Base-by-base conservation (phyloP, 345 rosid genomes). In the Populus nigra region DNA sequence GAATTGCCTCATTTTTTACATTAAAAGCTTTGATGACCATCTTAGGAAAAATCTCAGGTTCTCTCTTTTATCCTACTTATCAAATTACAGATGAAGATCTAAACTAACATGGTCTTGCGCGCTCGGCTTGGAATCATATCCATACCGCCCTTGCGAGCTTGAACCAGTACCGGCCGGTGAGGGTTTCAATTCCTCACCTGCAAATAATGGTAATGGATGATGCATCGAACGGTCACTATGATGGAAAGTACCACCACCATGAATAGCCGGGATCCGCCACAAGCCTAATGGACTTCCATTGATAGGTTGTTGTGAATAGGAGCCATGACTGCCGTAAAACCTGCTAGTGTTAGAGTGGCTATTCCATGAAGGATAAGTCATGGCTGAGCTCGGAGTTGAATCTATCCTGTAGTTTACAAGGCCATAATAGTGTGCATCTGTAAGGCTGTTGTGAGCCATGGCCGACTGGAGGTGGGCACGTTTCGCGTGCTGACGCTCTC, bases 401-500 rank as follows among this genome's bases (percentile, higher is more conserved):
- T 77, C 87, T 25, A 86, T 71, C 50, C 88, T 80, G 87, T 93
- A 89, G 77, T 88, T 89, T 80, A 85, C 68, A n/a, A 85, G 81
- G 57, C 93, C 89, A 38, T 91, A 91, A 63, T 86, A 77, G 63
- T 84, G 89, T 8, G 88, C 74, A 65, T 88, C 93, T 3, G 90
- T 73, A 79, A 90, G 83, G 86, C 87, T 73, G 55, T 81, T 85
- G 27, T 87, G 90, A 77, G 75, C 87, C 90, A 91, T 89, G 68
- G 92, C 85, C 7, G 97, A 89, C 86, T 88, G 93, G 31, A 90
- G 90, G 59, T 90, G 91, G 23, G 89, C 97, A 63, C 96, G 90
- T 76, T 95, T 95, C 2, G 97, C 99, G 77, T 95, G 89, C 75
- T 95, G 99, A 39, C 99, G 92, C 79, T 95, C 99, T 68, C 99